Conservation (phyloP, 1,284 basidiomycete species). For the Fomitopsis palustris region DNA sequence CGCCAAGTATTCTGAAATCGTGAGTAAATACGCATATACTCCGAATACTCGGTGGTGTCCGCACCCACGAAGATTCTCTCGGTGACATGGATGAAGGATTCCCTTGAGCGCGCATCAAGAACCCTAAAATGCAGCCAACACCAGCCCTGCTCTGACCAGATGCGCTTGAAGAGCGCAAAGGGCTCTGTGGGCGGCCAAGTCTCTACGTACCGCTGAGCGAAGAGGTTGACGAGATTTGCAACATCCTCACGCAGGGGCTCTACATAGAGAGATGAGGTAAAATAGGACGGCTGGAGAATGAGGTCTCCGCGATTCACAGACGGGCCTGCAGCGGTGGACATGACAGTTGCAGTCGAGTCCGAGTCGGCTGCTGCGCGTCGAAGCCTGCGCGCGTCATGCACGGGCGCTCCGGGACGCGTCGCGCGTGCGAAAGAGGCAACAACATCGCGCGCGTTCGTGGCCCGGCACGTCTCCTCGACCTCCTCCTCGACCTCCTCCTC, state of each 20-base stretch:
- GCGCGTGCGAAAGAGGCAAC: conserved; percentile 13
- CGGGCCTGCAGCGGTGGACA: conserved; percentile 41
- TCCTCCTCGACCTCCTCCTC: neutral
- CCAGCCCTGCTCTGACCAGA: conserved; percentile 72
- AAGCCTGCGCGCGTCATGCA: neutral
- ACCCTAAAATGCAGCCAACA: conserved; percentile 68
- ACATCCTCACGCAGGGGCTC: conserved; percentile 65
- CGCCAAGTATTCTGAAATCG: conserved; percentile 46
- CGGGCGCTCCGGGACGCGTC: neutral
- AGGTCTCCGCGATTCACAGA: conserved; percentile 50
- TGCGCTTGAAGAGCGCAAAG: conserved; percentile 62
- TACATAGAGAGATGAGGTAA: conserved; percentile 71
- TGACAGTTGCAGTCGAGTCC: conserved; percentile 11
- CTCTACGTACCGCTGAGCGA: conserved; percentile 41
- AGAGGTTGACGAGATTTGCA: conserved; percentile 43
- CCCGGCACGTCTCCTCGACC: conserved; percentile 1
- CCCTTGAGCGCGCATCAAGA: conserved; percentile 60
- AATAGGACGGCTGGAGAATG: conserved; percentile 67
- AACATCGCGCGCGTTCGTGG: conserved; percentile 20
- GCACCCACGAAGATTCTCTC: conserved; percentile 65
- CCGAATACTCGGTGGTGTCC: conserved; percentile 11
- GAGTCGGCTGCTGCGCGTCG: neutral
- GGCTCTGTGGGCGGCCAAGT: conserved; percentile 35
- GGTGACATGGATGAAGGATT: conserved; percentile 53
- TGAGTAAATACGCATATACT: conserved; percentile 1